These are phyloP conservation scores for Xylaria arbuscula DNA, from an alignment of 2,329 filamentous ascomycete genomes.

Conservation along the genomic window DNA sequence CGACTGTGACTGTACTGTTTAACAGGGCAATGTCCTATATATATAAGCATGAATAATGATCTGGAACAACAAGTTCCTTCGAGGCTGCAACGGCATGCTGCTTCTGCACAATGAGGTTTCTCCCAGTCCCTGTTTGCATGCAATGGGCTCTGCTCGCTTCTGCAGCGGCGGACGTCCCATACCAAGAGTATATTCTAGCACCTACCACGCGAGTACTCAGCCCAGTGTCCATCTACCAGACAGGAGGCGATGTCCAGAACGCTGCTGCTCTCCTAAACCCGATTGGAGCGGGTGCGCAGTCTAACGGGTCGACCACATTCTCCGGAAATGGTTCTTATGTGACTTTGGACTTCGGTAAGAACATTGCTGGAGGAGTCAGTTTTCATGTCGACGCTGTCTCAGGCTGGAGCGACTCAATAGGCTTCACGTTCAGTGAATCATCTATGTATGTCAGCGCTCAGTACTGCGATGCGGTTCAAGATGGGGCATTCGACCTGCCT, in stretches of 20 bases:
- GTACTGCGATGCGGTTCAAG: constrained; percentile 2
- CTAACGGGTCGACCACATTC: background rate
- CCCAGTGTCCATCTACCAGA: constrained; percentile 1
- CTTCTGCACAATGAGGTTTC: constrained; percentile 1
- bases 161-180: background rate
- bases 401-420: background rate
- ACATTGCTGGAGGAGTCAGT: background rate
- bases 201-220: constrained; percentile 2
- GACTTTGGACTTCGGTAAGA: background rate
- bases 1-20: constrained; percentile 4
- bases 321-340: constrained; percentile 5
- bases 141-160: background rate
- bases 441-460: constrained; percentile 5
- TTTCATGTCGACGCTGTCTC: constrained; percentile 2
- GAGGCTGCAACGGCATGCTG: background rate
- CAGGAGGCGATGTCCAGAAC: background rate
- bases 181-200: constrained; percentile 2
- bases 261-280: background rate
- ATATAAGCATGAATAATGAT: background rate
- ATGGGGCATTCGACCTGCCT: background rate
- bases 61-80: background rate
- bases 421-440: constrained; percentile 1
- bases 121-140: background rate
- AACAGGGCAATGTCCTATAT: background rate
- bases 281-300: background rate